Evolutionary conservation across 2,329 filamentous ascomycete species (phyloP), one percentile per base, ranked within the genome.

Genomic region (Pezicula carpinea): DNA sequence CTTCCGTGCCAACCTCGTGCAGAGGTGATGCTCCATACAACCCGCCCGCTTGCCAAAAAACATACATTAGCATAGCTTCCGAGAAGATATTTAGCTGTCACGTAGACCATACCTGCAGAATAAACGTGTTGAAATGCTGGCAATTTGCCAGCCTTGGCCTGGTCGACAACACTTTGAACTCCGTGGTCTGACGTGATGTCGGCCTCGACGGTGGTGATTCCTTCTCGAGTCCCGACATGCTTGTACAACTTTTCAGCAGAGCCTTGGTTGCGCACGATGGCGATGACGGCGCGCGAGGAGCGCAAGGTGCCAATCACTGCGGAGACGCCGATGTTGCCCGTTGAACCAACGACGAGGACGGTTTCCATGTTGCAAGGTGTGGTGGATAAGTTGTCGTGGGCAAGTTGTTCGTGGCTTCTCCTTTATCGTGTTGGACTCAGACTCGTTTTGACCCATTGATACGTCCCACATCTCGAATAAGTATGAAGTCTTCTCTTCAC

Each of bases 91-190:
- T 17, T 18, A 6, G 13, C 36, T 18, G 6, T 18, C 2, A 13
- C 4, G 14, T 39, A 19, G 15, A 13, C 48, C 59, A 39, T 45
- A 68, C 65, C 61, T 19, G 54, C 51, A 31, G 60, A 47, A 42
- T 59, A 69, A 5, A 69, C 67, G 50, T 69, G 66, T 48, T 69
- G 66, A 43, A 69, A 69, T 8, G 59, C 48, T 2, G 66, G 66
- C 33, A 68, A 49, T 39, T 63, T 53, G n/a, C 66, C 67, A 3
- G 47, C 52, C 23, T 53, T 48, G 15, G 68, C 64, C 43, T 59
- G 51, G n/a, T 66, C 58, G n/a, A 69, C 64, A 5, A 69, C 61
- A n/a, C 49, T 48, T 41, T 57, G 48, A 2, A 69, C 53, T 4
- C 65, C 65, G 2, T 48, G 33, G 11, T 64, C 61, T 0, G 60